Evolutionary conservation across 2,329 filamentous ascomycete genomes (phyloP).

Genomic region (Cladosporium colombiae): DNA sequence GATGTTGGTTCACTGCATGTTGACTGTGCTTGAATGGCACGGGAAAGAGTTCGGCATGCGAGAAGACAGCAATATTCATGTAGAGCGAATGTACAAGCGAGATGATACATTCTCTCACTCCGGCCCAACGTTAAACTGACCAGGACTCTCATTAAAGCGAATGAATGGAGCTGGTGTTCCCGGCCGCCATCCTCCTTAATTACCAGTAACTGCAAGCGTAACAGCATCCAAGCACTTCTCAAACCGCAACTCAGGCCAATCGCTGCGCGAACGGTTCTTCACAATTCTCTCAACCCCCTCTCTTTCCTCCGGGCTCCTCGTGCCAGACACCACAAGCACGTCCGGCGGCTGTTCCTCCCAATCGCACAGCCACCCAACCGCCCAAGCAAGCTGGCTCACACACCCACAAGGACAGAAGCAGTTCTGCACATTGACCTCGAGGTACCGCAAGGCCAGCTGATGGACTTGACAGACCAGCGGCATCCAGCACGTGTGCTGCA

Average conservation of each 20-base stretch:
- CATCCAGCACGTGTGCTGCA: conserved; percentile 20
- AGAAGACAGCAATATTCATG: background rate
- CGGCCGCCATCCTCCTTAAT: background rate
- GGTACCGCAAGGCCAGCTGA: background rate
- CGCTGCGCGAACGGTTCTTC: background rate
- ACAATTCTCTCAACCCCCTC: conserved; percentile 11
- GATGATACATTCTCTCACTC: background rate
- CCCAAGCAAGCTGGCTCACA: conserved; percentile 12
- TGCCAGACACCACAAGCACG: conserved; percentile 18
- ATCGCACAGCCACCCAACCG: conserved; percentile 16
- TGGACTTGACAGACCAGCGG: conserved; percentile 16
- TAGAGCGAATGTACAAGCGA: background rate
- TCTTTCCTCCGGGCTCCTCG: conserved; percentile 4
- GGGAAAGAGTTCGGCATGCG: background rate
- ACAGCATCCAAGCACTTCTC: conserved; percentile 12
- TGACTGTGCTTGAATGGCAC: background rate
- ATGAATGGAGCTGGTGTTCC: background rate
- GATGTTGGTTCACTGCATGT: background rate
- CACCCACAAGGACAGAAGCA: conserved; percentile 20
- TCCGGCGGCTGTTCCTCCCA: conserved; percentile 18
- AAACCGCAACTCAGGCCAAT: background rate
- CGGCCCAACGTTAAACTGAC: background rate
- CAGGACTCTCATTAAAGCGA: background rate
- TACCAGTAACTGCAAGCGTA: background rate
- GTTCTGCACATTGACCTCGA: conserved; percentile 20